phyloP scores from a whole-genome alignment of 495 filamentous ascomycete species.

The Letharia lupina region DNA sequence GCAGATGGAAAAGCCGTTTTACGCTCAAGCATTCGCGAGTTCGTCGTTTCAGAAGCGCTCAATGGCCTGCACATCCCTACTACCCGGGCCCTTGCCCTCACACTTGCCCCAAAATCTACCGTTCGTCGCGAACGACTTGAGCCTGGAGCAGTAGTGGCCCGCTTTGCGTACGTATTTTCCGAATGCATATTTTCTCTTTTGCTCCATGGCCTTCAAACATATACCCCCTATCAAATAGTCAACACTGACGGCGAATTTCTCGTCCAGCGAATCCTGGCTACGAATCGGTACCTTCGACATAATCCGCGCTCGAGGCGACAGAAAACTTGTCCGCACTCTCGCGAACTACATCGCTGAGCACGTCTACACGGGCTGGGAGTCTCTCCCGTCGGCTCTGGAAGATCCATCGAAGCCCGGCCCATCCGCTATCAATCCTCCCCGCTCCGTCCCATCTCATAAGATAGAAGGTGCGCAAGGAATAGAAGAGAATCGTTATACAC shows the following conservation, averaged over 20 bases:
- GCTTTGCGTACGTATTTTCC: slow-evolving; percentile 55
- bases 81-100: slow-evolving; percentile 77
- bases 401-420: slow-evolving; percentile 35
- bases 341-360: slow-evolving; percentile 78
- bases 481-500: slow-evolving; percentile 76
- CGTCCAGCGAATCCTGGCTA: slow-evolving; percentile 57
- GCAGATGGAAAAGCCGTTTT: slow-evolving; percentile 96
- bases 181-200: neutral
- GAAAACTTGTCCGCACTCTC: slow-evolving; percentile 59
- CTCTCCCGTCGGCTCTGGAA: slow-evolving; percentile 51
- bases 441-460: slow-evolving; percentile 45
- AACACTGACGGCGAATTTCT: neutral
- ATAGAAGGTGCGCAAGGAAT: slow-evolving; percentile 54
- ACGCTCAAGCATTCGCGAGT: slow-evolving; percentile 85
- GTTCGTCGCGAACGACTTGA: slow-evolving; percentile 78
- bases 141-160: slow-evolving; percentile 83
- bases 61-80: slow-evolving; percentile 78
- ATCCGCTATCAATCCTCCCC: slow-evolving; percentile 34
- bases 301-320: slow-evolving; percentile 69
- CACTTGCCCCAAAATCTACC: slow-evolving; percentile 58
- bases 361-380: slow-evolving; percentile 77
- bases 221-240: neutral
- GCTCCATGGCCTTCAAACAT: neutral
- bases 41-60: slow-evolving; percentile 76
- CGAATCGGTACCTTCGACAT: slow-evolving; percentile 93